A percentile compares a stretch with the other conserved stretches of the same genome.
Evolutionary conservation across 2,329 filamentous ascomycete genomes (phyloP).

Genomic region (Cladophialophora immunda): DNA sequence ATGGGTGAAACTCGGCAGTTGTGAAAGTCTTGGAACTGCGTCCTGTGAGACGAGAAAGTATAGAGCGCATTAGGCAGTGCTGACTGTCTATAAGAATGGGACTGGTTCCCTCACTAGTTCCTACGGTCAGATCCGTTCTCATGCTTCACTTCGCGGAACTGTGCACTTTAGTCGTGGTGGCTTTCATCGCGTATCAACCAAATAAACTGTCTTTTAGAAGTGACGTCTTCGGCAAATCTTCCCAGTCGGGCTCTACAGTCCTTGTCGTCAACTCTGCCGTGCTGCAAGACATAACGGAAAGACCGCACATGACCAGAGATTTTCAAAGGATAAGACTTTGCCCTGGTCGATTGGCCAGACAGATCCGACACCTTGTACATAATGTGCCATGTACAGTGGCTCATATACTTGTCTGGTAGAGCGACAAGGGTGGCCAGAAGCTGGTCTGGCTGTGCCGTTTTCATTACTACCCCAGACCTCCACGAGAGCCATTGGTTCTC

Average conservation of each 20-base stretch:
- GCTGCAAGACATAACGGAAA: too few relatives aligned
- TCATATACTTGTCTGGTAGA: too few relatives aligned
- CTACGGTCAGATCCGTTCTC: conserved; percentile 13
- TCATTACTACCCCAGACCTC: too few relatives aligned
- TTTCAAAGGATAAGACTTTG: too few relatives aligned
- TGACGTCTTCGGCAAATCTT: conserved; percentile 10
- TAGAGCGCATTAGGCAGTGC: conserved; percentile 4
- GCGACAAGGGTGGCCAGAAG: too few relatives aligned
- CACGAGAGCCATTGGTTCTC: too few relatives aligned
- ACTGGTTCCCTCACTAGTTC: conserved; percentile 2
- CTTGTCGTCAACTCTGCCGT: too few relatives aligned
- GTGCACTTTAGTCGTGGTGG: conserved; percentile 16
- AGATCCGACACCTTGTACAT: too few relatives aligned
- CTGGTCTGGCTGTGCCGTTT: too few relatives aligned
- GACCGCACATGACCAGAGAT: too few relatives aligned
- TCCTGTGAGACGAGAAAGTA: background rate
- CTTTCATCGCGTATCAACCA: conserved; percentile 23
- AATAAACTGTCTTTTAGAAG: conserved; percentile 7
- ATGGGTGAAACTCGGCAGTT: background rate
- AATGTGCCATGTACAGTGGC: too few relatives aligned
- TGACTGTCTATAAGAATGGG: conserved; percentile 10
- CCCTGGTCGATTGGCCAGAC: too few relatives aligned
- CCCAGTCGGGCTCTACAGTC: conserved; percentile 3
- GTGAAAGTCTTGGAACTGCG: background rate
- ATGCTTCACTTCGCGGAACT: conserved; percentile 2